Conservation (phyloP, 169 alveolate genomes). For the Plasmodium vivax region DNA sequence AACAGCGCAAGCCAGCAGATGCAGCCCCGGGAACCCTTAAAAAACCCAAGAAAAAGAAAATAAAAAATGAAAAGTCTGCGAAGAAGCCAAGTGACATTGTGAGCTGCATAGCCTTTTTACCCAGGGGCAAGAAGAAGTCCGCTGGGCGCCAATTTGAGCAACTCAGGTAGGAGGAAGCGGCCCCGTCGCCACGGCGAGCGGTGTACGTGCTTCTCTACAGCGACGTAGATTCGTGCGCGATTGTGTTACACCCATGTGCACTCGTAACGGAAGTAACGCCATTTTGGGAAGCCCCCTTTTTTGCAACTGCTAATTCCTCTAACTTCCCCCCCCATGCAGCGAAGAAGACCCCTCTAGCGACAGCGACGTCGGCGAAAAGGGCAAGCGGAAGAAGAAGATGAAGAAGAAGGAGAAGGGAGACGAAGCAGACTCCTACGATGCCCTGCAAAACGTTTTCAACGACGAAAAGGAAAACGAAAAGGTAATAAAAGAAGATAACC, state of each 20-base stretch:
- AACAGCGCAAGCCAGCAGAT: background rate
- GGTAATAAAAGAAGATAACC: background rate
- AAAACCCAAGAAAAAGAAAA: background rate
- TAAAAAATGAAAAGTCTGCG: background rate
- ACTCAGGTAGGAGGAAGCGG: background rate
- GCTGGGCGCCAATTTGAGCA: background rate
- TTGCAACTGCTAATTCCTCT: background rate
- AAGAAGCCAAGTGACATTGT: conserved; percentile 27
- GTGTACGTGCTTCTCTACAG: background rate
- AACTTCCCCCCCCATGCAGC: background rate
- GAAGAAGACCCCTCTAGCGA: background rate
- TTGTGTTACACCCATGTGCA: background rate
- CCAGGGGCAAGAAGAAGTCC: conserved; percentile 5
- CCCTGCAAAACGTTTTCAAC: background rate
- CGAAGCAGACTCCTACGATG: background rate
- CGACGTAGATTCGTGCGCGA: background rate
- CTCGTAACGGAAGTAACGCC: background rate
- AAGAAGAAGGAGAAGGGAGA: too few relatives aligned
- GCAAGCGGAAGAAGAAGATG: background rate
- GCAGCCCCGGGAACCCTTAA: background rate
- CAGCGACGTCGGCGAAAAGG: background rate
- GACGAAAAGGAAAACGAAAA: conserved; percentile 25
- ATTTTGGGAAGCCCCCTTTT: too few relatives aligned
- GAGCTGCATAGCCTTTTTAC: conserved; percentile 23
- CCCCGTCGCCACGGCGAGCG: background rate